These are phyloP conservation scores for Kodamaea leandrae DNA, from an alignment of 805 yeast genomes.

Conservation along the genomic window DNA sequence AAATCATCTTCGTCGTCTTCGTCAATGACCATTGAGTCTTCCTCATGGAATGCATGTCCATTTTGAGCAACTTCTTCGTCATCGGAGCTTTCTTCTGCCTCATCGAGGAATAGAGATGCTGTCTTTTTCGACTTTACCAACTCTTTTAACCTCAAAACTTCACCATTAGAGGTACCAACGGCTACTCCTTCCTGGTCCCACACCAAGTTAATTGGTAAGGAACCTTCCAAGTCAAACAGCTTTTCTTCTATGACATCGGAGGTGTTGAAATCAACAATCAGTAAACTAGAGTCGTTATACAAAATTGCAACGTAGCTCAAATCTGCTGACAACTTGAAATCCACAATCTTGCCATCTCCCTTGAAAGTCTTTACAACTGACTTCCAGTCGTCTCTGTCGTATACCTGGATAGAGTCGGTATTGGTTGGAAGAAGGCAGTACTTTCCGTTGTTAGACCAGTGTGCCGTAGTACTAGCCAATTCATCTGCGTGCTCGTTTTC, in stretches of 20 bases:
- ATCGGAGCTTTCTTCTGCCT: slow-evolving; percentile 14
- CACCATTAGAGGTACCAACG: slow-evolving; percentile 46
- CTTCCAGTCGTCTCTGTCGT: slow-evolving; percentile 37
- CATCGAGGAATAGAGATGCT: slow-evolving; percentile 13
- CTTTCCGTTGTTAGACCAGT: slow-evolving; percentile 73
- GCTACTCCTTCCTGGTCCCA: slow-evolving; percentile 30
- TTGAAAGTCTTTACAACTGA: slow-evolving; percentile 14
- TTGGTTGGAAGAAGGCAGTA: slow-evolving; percentile 65
- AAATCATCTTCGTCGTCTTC: slow-evolving; percentile 24
- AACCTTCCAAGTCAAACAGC: slow-evolving; percentile 24
- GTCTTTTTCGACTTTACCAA: slow-evolving; percentile 3
- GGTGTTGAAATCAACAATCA: slow-evolving; percentile 53
- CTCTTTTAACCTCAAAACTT: slow-evolving; percentile 25
- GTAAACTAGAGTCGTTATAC: slow-evolving; percentile 48
- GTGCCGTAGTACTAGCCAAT: slow-evolving; percentile 50
- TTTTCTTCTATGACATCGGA: slow-evolving; percentile 24
- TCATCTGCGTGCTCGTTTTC: slow-evolving; percentile 43
- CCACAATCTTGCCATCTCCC: slow-evolving; percentile 36
- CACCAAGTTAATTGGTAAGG: slow-evolving; percentile 21
- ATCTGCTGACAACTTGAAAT: slow-evolving; percentile 59
- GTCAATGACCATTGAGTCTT: slow-evolving; percentile 37
- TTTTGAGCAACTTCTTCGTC: slow-evolving; percentile 25
- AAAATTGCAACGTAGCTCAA: slow-evolving; percentile 60
- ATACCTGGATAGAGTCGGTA: slow-evolving; percentile 46
- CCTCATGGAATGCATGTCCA: slow-evolving; percentile 21